phyloP scores from a whole-genome alignment of 352 stramenopile genomes.

The Phytophthora palmivora region DNA sequence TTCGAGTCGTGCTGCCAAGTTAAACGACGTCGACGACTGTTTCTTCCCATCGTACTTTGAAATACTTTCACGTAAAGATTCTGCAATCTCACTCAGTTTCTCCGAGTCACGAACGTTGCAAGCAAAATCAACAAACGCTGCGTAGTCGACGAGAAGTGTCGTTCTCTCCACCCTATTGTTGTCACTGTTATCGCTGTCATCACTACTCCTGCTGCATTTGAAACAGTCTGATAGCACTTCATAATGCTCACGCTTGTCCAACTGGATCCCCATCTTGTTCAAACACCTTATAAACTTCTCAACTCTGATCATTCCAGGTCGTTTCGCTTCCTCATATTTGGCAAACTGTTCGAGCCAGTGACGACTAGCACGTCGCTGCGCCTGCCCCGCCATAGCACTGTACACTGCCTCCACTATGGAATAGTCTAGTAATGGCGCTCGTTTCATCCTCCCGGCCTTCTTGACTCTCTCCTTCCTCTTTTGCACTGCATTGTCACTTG shows the following conservation, averaged over 20 bases:
- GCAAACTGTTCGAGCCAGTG: conserved; percentile 60
- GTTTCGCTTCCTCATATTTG: conserved; percentile 53
- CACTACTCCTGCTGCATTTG: conserved; percentile 1
- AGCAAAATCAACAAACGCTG: conserved; percentile 68
- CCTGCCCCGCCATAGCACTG: conserved; percentile 55
- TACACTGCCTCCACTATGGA: conserved; percentile 57
- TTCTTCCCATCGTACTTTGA: conserved; percentile 64
- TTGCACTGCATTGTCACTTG: conserved; percentile 14
- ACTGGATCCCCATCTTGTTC: conserved; percentile 54
- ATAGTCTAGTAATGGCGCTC: conserved; percentile 55
- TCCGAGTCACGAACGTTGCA: conserved; percentile 74
- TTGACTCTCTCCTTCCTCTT: conserved; percentile 39
- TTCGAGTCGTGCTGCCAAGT: conserved; percentile 47
- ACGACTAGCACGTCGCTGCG: conserved; percentile 45
- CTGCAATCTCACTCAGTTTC: conserved; percentile 58
- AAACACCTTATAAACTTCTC: conserved; percentile 70
- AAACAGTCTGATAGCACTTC: conserved; percentile 57
- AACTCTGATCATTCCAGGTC: conserved; percentile 35
- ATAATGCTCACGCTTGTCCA: conserved; percentile 47
- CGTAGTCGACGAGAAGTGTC: conserved; percentile 54
- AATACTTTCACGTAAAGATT: conserved; percentile 55
- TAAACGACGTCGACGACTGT: conserved; percentile 50
- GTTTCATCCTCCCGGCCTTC: conserved; percentile 55
- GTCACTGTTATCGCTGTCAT: conserved; percentile 12
- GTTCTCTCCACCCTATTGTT: conserved; percentile 20